Evolutionary conservation across 805 yeast genomes (phyloP).

Genomic region (Lachancea waltii): DNA sequence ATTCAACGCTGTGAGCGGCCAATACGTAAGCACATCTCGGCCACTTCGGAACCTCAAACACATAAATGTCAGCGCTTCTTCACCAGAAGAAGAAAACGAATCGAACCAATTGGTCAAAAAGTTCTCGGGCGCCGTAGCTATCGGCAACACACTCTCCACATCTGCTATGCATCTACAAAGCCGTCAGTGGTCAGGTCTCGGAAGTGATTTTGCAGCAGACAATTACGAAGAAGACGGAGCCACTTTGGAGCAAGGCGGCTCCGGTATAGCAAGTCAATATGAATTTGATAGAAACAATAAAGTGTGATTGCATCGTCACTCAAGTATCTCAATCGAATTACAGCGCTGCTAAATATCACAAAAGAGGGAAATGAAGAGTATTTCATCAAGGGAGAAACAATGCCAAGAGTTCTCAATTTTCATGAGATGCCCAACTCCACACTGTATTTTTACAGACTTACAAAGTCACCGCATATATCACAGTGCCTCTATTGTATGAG

Average conservation of each 20-base stretch:
- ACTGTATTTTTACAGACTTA: too few relatives aligned
- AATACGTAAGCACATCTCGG: conserved; percentile 55
- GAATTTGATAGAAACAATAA: conserved; percentile 32
- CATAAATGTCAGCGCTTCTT: conserved; percentile 48
- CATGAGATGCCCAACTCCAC: too few relatives aligned
- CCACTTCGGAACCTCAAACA: conserved; percentile 70
- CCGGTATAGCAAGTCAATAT: conserved; percentile 90
- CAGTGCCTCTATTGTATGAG: too few relatives aligned
- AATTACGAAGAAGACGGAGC: conserved; percentile 59
- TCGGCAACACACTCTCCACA: conserved; percentile 79
- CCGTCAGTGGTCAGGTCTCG: conserved; percentile 84
- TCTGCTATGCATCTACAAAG: conserved; percentile 72
- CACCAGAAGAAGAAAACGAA: conserved; percentile 25
- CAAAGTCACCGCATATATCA: too few relatives aligned
- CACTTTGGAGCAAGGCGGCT: conserved; percentile 68
- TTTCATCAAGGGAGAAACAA: too few relatives aligned
- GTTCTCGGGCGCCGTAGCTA: conserved; percentile 52
- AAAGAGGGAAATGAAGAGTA: too few relatives aligned
- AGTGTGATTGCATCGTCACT: too few relatives aligned
- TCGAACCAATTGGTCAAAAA: conserved; percentile 43
- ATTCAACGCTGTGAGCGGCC: conserved; percentile 86
- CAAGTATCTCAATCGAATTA: too few relatives aligned
- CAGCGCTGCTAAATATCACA: too few relatives aligned
- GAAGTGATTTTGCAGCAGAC: conserved; percentile 62
- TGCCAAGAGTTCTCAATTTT: too few relatives aligned